Percentiles rank a stretch among this genome's conserved stretches.
Conservation (phyloP, 2,329 filamentous ascomycete species). For the Penicillium sp. region DNA sequence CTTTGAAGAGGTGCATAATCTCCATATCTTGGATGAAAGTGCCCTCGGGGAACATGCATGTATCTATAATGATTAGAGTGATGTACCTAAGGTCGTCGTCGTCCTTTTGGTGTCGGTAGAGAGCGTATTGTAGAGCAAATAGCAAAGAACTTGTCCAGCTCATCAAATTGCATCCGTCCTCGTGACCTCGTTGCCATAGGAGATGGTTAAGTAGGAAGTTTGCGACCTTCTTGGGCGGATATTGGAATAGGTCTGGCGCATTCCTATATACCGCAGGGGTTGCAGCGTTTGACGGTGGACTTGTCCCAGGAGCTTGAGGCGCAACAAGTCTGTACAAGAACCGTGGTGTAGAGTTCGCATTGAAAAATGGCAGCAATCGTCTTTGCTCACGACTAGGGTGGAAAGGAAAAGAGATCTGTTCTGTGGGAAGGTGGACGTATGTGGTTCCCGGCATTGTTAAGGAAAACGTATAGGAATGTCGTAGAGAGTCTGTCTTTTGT, state of each 20-base stretch:
- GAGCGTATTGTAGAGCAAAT: slow-evolving; percentile 19
- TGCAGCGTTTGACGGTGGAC: background rate
- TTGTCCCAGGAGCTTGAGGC: slow-evolving; percentile 1
- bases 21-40: slow-evolving; percentile 22
- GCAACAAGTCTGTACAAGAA: slow-evolving; percentile 17
- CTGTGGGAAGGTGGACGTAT: slow-evolving; percentile 1
- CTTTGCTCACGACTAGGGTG: background rate
- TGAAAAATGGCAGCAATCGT: slow-evolving; percentile 2
- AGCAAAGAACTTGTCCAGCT: slow-evolving; percentile 23
- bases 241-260: slow-evolving; percentile 3
- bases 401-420: slow-evolving; percentile 5
- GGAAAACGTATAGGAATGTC: background rate
- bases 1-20: slow-evolving; percentile 7
- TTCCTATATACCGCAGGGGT: background rate
- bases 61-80: slow-evolving; percentile 17
- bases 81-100: slow-evolving; percentile 3
- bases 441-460: background rate
- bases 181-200: slow-evolving; percentile 10
- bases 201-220: slow-evolving; percentile 10
- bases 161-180: slow-evolving; percentile 14
- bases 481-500: too few relatives aligned
- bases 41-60: slow-evolving; percentile 2
- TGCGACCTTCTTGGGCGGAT: background rate
- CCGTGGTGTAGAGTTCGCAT: slow-evolving; percentile 4
- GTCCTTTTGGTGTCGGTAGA: slow-evolving; percentile 12